Evolutionary conservation across 106 monocot genomes (phyloP).

Genomic region (Apostasia shenzhenica): DNA sequence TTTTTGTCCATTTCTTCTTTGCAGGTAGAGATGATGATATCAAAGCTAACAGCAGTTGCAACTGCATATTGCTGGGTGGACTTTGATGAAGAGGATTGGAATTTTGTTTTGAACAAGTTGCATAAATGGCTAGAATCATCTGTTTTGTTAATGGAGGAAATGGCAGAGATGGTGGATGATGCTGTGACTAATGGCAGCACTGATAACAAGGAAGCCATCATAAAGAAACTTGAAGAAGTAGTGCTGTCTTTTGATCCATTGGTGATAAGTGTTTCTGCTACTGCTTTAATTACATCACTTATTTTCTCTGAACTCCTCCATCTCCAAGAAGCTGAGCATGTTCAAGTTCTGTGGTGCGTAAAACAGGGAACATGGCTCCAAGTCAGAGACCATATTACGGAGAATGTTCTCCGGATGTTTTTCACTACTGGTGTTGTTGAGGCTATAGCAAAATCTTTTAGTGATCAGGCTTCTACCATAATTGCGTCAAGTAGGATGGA

Average conservation of each 20-base stretch:
- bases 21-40: conserved; percentile 30
- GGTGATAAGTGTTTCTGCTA: conserved; percentile 36
- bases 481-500: conserved; percentile 51
- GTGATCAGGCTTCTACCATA: conserved; percentile 41
- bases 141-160: conserved; percentile 81
- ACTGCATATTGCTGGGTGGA: conserved; percentile 87
- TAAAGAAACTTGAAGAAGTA: conserved; percentile 40
- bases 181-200: conserved; percentile 14
- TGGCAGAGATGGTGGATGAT: conserved; percentile 64
- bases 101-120: conserved; percentile 47
- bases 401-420: conserved; percentile 69
- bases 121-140: conserved; percentile 50
- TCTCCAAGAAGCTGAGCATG: conserved; percentile 21
- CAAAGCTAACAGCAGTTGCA: conserved; percentile 62
- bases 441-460: conserved; percentile 55
- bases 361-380: conserved; percentile 29
- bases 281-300: conserved; percentile 48
- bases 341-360: conserved; percentile 13
- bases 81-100: conserved; percentile 80
- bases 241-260: conserved; percentile 40
- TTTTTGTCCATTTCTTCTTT: conserved; percentile 15
- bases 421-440: conserved; percentile 67
- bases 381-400: conserved; percentile 39
- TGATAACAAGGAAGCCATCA: conserved; percentile 17
- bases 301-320: conserved; percentile 34